Percentiles rank a stretch among this genome's conserved stretches.
These are phyloP conservation scores for Paramecium biaurelia DNA, from an alignment of 73 alveolate species.

Conservation along the genomic window DNA sequence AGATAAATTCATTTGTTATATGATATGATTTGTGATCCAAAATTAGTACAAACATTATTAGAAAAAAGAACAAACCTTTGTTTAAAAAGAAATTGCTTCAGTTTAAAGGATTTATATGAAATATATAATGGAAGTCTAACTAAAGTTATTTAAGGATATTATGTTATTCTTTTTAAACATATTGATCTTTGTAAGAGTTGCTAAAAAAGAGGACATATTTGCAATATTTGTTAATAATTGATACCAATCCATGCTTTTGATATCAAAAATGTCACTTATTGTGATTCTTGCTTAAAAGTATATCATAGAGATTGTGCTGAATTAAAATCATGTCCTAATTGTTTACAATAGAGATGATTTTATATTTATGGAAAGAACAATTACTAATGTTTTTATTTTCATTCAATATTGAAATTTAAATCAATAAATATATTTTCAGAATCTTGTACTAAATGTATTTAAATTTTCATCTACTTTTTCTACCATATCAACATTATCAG, in stretches of 20 bases:
- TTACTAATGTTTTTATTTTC: not conserved
- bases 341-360: constrained; percentile 45
- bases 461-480: not conserved
- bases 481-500: not conserved
- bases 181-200: constrained; percentile 53
- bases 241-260: constrained; percentile 46
- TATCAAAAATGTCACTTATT: constrained; percentile 47
- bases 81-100: constrained; percentile 47
- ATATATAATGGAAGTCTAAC: constrained; percentile 54
- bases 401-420: not conserved
- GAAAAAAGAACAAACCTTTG: constrained; percentile 10
- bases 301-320: constrained; percentile 54
- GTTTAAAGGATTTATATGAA: constrained; percentile 59
- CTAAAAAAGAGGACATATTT: constrained; percentile 48
- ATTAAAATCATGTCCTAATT: constrained; percentile 39
- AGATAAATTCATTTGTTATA: constrained; percentile 53
- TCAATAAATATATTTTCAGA: not conserved
- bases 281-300: constrained; percentile 50
- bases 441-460: not conserved
- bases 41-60: constrained; percentile 35
- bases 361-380: not conserved
- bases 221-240: constrained; percentile 4
- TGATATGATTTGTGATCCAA: constrained; percentile 58
- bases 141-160: constrained; percentile 42
- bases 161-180: constrained; percentile 44